A percentile compares a stretch with the other conserved stretches of the same genome.
phyloP scores from a whole-genome alignment of 257 asterid genomes.

The Solanum neorickii region DNA sequence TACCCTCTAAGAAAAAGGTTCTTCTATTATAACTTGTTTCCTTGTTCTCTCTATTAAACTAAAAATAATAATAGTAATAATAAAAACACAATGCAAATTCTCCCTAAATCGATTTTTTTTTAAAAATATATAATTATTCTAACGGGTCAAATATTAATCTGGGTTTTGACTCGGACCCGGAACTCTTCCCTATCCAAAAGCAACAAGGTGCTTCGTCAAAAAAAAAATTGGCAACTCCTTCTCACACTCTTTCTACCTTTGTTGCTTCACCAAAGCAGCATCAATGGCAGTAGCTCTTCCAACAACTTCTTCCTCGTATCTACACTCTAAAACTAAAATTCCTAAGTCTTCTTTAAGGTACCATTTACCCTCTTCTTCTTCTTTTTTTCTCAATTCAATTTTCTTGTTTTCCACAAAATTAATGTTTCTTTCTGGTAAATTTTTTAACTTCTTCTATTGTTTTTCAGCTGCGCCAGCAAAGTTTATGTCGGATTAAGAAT shows the following conservation, averaged over 20 bases:
- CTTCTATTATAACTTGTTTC: too few species aligned
- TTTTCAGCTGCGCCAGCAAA: slow-evolving; percentile 54
- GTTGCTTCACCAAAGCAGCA: background rate
- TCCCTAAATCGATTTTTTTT: background rate
- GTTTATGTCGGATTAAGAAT: slow-evolving; percentile 50
- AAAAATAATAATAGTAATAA: too few species aligned
- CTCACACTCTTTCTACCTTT: background rate
- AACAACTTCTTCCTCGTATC: slow-evolving; percentile 9
- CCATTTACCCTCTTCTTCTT: background rate
- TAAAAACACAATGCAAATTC: background rate
- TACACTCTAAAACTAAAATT: slow-evolving; percentile 4
- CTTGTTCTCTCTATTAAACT: background rate
- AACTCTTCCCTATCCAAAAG: background rate
- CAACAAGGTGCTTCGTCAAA: background rate
- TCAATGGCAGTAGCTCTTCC: slow-evolving; percentile 21
- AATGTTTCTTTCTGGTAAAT: background rate
- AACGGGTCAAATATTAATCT: background rate
- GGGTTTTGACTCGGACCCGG: background rate
- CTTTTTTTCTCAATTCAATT: background rate
- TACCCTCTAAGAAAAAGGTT: background rate
- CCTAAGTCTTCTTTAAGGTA: slow-evolving; percentile 27
- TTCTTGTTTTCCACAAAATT: background rate
- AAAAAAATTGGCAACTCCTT: background rate
- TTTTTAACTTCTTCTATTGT: background rate
- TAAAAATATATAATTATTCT: background rate